A percentile compares a stretch with the other conserved stretches of the same genome.
These are phyloP conservation scores for Verticillium nonalfalfae DNA, from an alignment of 2,329 filamentous ascomycete genomes.

Conservation along the genomic window DNA sequence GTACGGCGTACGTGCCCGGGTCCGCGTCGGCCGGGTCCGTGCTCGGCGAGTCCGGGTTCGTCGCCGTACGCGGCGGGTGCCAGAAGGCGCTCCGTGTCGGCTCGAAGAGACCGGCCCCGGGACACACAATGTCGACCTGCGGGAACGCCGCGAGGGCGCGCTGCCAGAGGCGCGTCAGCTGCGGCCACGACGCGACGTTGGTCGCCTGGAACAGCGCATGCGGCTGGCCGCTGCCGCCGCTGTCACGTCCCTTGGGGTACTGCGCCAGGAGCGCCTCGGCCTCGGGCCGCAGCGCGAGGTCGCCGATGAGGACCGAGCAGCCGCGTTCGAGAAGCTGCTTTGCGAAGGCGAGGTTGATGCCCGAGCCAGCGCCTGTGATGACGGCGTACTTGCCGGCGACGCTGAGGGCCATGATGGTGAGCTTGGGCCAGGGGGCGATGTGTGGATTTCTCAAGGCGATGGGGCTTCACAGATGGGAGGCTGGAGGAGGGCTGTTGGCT, in stretches of 20 bases:
- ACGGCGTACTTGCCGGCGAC: slow-evolving; percentile 19
- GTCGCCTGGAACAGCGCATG: slow-evolving; percentile 26
- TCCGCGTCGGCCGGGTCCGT: slow-evolving; percentile 19
- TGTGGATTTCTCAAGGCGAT: neutral
- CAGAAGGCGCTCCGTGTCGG: slow-evolving; percentile 28
- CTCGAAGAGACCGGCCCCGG: slow-evolving; percentile 30
- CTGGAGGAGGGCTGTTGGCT: no score
- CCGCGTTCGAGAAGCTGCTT: slow-evolving; percentile 23
- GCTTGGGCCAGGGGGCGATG: neutral
- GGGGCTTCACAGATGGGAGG: no score
- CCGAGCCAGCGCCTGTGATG: slow-evolving; percentile 15
- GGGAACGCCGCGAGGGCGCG: slow-evolving; percentile 19
- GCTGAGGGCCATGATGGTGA: slow-evolving; percentile 9
- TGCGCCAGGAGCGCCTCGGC: slow-evolving; percentile 23
- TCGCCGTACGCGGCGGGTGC: slow-evolving; percentile 21
- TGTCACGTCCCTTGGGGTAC: slow-evolving; percentile 14
- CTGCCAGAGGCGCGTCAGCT: slow-evolving; percentile 23
- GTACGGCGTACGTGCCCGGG: slow-evolving; percentile 23
- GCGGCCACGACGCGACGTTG: slow-evolving; percentile 28
- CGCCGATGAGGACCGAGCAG: slow-evolving; percentile 30
- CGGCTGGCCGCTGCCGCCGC: slow-evolving; percentile 7
- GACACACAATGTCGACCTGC: slow-evolving; percentile 26
- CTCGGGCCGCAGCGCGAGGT: slow-evolving; percentile 25
- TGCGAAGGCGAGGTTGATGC: slow-evolving; percentile 29
- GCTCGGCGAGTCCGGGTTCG: slow-evolving; percentile 19